phyloP scores from a whole-genome alignment of 768 basidiomycete species.

The Termitomyces sp. region DNA sequence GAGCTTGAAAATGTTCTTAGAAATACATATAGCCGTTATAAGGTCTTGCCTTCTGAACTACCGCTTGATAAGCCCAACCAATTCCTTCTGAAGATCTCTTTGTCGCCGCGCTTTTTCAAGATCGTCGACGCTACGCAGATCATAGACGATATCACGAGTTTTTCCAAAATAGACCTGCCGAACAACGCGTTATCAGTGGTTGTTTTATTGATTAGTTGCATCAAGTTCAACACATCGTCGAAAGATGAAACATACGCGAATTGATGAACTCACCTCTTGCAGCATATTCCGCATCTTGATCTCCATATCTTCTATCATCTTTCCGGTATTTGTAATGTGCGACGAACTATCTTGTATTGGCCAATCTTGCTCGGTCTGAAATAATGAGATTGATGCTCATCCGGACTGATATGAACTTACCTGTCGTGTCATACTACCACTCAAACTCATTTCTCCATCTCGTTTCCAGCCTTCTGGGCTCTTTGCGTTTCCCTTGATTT shows the following conservation, averaged over 20 bases:
- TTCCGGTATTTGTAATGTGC: conserved; percentile 92
- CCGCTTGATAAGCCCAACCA: conserved; percentile 83
- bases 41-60: conserved; percentile 23
- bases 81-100: conserved; percentile 86
- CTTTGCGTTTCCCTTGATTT: conserved; percentile 37
- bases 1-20: not conserved
- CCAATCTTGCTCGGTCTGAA: conserved; percentile 83
- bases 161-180: conserved; percentile 90
- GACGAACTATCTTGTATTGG: conserved; percentile 76
- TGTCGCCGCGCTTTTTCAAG: conserved; percentile 79
- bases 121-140: conserved; percentile 85
- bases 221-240: not conserved
- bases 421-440: conserved; percentile 98
- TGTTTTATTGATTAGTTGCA: not conserved
- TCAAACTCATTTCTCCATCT: conserved; percentile 78
- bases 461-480: conserved; percentile 48
- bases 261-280: conserved; percentile 59
- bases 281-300: conserved; percentile 97
- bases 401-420: conserved; percentile 41
- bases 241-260: not conserved
- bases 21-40: conserved; percentile 5
- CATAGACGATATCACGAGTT: conserved; percentile 92
- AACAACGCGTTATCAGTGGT: conserved; percentile 5
- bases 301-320: conserved; percentile 98
- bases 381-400: not conserved